These are phyloP conservation scores for Neurospora sp. DNA, from an alignment of 495 filamentous ascomycete genomes.

Conservation along the genomic window DNA sequence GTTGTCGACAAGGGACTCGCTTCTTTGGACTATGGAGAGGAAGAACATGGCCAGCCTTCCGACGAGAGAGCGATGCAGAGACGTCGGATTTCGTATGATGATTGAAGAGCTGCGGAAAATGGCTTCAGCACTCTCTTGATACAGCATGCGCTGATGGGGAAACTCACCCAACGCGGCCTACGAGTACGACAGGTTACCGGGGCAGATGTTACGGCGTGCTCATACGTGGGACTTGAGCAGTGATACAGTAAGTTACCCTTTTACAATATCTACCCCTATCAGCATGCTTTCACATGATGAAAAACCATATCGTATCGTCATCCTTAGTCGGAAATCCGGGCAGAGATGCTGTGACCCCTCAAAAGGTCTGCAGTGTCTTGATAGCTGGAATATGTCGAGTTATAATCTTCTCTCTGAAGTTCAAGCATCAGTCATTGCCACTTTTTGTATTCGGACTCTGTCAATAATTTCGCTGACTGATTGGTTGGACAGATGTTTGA, in stretches of 20 bases:
- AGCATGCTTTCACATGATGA: constrained; percentile 39
- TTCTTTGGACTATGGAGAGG: constrained; percentile 43
- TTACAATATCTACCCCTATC: background rate
- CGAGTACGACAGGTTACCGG: background rate
- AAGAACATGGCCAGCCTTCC: constrained; percentile 12
- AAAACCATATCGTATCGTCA: constrained; percentile 51
- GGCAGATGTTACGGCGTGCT: background rate
- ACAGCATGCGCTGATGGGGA: background rate
- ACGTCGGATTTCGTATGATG: constrained; percentile 40
- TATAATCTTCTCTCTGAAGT: constrained; percentile 57
- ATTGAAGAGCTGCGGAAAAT: constrained; percentile 18
- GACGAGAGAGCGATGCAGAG: constrained; percentile 25
- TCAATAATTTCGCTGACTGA: background rate
- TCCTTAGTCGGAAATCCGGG: constrained; percentile 51
- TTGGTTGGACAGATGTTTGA: background rate
- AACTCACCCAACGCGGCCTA: background rate
- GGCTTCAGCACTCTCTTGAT: background rate
- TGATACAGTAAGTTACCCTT: constrained; percentile 2
- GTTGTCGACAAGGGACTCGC: constrained; percentile 41
- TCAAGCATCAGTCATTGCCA: background rate
- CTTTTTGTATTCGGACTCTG: no score
- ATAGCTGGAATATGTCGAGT: constrained; percentile 38
- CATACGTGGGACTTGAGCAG: background rate
- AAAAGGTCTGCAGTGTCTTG: constrained; percentile 15
- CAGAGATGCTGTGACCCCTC: constrained; percentile 15